These are phyloP conservation scores for Hibiscus mutabilis DNA, from an alignment of 345 rosid genomes.

Conservation along the genomic window DNA sequence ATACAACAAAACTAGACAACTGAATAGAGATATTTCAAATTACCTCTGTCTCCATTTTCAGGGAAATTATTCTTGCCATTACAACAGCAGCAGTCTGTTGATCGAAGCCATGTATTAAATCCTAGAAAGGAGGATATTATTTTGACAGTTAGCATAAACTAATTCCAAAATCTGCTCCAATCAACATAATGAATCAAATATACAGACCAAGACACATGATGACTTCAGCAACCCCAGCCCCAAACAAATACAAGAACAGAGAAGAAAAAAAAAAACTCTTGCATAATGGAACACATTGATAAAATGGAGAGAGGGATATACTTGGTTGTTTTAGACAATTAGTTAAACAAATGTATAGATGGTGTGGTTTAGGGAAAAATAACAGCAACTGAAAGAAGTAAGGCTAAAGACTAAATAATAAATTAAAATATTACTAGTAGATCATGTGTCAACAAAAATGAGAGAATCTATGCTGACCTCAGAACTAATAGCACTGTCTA, in stretches of 20 bases:
- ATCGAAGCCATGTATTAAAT: slow-evolving; percentile 88
- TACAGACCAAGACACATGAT: slow-evolving; percentile 1
- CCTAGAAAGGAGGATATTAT: slow-evolving; percentile 37
- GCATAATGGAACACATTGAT: neutral
- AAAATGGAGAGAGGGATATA: neutral
- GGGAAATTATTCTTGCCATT: slow-evolving; percentile 20
- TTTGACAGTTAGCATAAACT: neutral
- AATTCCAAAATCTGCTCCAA: neutral
- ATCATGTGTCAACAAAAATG: neutral
- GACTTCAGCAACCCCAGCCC: neutral
- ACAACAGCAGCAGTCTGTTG: slow-evolving; percentile 98
- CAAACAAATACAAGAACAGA: neutral
- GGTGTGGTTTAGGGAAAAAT: neutral
- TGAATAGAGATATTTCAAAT: neutral
- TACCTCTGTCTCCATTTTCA: slow-evolving; percentile 33
- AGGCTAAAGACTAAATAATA: slow-evolving; percentile 5
- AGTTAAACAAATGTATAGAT: neutral
- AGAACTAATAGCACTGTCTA: slow-evolving; percentile 74
- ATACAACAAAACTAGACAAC: neutral
- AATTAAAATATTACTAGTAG: neutral
- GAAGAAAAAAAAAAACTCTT: neutral
- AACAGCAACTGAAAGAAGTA: neutral
- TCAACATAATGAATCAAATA: neutral
- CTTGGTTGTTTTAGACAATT: slow-evolving; percentile 4
- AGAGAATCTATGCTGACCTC: slow-evolving; percentile 55